These are phyloP conservation scores for Taphrina populina DNA, from an alignment of 1,139 yeast genomes.

Conservation along the genomic window DNA sequence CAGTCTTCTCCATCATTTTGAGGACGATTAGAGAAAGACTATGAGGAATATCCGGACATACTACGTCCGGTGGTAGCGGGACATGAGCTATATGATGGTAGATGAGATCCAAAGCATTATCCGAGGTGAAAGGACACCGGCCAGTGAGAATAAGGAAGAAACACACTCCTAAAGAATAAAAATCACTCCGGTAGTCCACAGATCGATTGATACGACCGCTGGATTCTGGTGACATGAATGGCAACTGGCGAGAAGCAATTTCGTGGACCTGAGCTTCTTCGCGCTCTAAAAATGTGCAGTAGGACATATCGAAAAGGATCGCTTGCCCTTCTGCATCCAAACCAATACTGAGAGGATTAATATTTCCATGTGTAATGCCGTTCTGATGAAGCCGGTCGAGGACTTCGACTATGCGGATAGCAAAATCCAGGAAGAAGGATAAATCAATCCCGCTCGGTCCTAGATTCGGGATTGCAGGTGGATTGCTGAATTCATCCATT, in stretches of 20 bases:
- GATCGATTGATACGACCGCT: conserved; percentile 30
- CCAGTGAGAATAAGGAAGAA: conserved; percentile 29
- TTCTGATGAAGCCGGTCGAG: conserved; percentile 11
- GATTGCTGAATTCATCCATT: not conserved
- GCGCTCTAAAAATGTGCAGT: conserved; percentile 20
- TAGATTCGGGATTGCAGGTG: not conserved
- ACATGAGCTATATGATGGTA: conserved; percentile 29
- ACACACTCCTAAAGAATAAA: conserved; percentile 27
- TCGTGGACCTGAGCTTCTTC: conserved; percentile 24
- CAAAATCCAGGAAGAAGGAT: conserved; percentile 19
- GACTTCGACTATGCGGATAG: conserved; percentile 15
- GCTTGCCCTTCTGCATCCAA: conserved; percentile 1
- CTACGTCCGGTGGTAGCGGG: conserved; percentile 5
- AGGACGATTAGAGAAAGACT: conserved; percentile 13
- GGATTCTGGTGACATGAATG: conserved; percentile 31
- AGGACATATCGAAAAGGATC: conserved; percentile 10
- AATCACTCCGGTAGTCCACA: conserved; percentile 32
- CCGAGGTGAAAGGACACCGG: conserved; percentile 25
- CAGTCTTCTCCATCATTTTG: conserved; percentile 29
- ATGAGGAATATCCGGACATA: conserved; percentile 7
- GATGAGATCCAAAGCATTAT: conserved; percentile 21
- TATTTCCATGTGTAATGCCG: conserved; percentile 26
- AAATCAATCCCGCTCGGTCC: conserved; percentile 12
- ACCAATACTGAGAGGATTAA: conserved; percentile 20
- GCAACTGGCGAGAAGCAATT: conserved; percentile 9